Evolutionary conservation across 345 rosid genomes (phyloP).

Genomic region (Dovyalis caffra): DNA sequence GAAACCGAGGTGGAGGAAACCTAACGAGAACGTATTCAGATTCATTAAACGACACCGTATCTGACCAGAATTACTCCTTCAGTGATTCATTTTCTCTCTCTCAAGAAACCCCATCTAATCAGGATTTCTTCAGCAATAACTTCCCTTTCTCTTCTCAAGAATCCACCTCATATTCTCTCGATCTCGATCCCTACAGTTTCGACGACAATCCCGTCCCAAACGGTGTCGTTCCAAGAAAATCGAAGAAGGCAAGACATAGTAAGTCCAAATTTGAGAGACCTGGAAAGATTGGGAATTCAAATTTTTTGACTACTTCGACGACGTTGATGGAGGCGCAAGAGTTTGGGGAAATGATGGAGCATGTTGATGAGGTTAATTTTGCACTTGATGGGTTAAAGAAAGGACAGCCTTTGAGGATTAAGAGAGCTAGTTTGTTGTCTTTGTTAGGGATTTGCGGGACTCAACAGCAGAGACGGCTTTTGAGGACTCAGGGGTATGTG

Average conservation of each 20-base stretch:
- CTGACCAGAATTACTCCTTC: constrained; percentile 32
- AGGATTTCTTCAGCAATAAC: constrained; percentile 39
- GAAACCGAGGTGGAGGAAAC: constrained; percentile 42
- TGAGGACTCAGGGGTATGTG: constrained; percentile 73
- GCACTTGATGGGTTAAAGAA: constrained; percentile 87
- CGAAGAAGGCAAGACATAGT: constrained; percentile 55
- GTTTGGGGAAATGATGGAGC: constrained; percentile 98
- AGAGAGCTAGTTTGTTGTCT: constrained; percentile 80
- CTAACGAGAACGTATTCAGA: constrained; percentile 47
- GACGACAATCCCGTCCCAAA: constrained; percentile 13
- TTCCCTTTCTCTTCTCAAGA: constrained; percentile 66
- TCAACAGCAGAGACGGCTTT: constrained; percentile 68
- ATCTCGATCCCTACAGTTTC: constrained; percentile 30
- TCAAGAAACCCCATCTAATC: constrained; percentile 46
- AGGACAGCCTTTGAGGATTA: constrained; percentile 75
- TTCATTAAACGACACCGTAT: constrained; percentile 40
- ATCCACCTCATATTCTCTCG: constrained; percentile 62
- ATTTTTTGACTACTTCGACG: constrained; percentile 26
- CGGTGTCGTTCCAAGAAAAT: constrained; percentile 40
- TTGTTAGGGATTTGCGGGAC: constrained; percentile 73
- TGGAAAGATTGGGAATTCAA: background rate
- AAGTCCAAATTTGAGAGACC: constrained; percentile 12
- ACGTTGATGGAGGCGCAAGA: constrained; percentile 97
- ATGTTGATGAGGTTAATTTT: constrained; percentile 92
- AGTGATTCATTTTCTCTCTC: constrained; percentile 38